A percentile compares a stretch with the other conserved stretches of the same genome.
phyloP scores from a whole-genome alignment of 345 rosid genomes.

The Brassica incana region DNA sequence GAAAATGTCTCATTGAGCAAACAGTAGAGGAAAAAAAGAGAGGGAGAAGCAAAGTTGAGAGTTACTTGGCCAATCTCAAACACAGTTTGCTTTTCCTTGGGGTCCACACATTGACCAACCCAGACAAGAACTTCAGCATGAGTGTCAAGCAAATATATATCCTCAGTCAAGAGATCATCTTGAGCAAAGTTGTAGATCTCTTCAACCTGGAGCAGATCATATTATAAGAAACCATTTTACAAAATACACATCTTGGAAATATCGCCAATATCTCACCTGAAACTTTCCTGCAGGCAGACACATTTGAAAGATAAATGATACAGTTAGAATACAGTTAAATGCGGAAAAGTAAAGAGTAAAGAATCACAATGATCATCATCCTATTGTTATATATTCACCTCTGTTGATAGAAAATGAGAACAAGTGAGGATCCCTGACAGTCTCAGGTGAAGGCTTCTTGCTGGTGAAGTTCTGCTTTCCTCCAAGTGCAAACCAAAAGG shows the following conservation, averaged over 20 bases:
- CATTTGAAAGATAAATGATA: conserved; percentile 22
- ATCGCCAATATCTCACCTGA: conserved; percentile 71
- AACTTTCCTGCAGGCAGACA: conserved; percentile 66
- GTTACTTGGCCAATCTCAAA: conserved; percentile 93
- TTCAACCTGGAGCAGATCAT: no score
- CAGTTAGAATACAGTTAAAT: conserved; percentile 22
- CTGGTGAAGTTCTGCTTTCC: conserved; percentile 89
- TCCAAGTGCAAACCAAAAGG: conserved; percentile 97
- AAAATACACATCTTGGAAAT: no score
- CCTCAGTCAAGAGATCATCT: conserved; percentile 95
- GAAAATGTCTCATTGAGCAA: conserved; percentile 31
- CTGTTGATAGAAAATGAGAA: conserved; percentile 64
- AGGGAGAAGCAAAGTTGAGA: background rate
- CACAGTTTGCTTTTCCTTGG: conserved; percentile 87
- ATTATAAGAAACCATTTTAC: no score
- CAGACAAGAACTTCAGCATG: conserved; percentile 95
- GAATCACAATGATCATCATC: background rate
- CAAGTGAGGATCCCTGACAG: conserved; percentile 83
- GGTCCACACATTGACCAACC: conserved; percentile 86
- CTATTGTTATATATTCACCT: conserved; percentile 44
- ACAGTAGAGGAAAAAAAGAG: background rate
- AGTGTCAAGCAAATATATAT: conserved; percentile 83
- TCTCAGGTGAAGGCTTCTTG: conserved; percentile 63
- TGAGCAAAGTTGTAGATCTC: conserved; percentile 87
- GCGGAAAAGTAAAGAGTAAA: background rate